These are phyloP conservation scores for Pleodorina starrii DNA, from an alignment of 139 green algal genomes.

Conservation along the genomic window DNA sequence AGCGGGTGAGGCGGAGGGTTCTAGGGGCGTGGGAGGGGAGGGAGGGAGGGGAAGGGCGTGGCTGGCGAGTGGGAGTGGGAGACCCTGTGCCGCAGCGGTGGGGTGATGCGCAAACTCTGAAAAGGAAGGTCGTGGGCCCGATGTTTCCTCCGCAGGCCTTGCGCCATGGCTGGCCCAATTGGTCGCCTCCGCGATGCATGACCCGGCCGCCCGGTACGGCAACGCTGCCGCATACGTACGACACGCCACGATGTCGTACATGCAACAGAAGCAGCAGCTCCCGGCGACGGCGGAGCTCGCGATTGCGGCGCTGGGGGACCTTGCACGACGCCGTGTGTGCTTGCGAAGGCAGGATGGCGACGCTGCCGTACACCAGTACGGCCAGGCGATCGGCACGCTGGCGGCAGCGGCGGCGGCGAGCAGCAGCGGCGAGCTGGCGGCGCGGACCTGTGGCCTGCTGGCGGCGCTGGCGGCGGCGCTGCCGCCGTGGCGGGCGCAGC, in stretches of 20 bases:
- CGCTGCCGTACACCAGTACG: constrained; percentile 24
- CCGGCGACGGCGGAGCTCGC: background rate
- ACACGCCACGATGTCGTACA: background rate
- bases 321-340: constrained; percentile 2
- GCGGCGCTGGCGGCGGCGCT: constrained; percentile 27
- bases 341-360: constrained; percentile 24
- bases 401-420: constrained; percentile 2
- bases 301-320: background rate
- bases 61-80: no score
- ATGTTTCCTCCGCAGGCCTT: constrained; percentile 18
- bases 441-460: background rate
- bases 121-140: no score
- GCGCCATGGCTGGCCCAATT: constrained; percentile 47
- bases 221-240: background rate
- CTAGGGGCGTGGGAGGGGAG: background rate
- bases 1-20: constrained; percentile 20
- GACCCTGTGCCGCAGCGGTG: no score
- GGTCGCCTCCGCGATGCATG: background rate
- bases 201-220: background rate
- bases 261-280: background rate
- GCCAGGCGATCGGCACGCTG: background rate
- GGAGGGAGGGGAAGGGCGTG: background rate
- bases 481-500: constrained; percentile 4
- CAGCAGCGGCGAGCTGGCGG: constrained; percentile 2
- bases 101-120: no score